A percentile compares a stretch with the other conserved stretches of the same genome.
Evolutionary conservation across 2,329 filamentous ascomycete species (phyloP).

Genomic region (Myriosclerotinia duriaeana): DNA sequence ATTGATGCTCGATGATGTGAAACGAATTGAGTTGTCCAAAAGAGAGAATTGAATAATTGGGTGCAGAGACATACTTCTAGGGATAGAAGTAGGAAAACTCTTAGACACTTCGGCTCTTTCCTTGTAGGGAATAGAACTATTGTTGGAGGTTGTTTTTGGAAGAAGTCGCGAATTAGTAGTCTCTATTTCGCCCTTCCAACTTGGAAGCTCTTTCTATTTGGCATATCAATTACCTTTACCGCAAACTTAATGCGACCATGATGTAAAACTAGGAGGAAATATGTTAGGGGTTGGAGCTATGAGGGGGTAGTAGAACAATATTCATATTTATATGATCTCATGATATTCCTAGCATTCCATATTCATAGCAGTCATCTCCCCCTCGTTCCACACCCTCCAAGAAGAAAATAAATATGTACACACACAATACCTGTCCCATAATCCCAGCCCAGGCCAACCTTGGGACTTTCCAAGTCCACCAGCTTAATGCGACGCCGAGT

Average conservation of each 20-base stretch:
- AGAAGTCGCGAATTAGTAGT: not conserved
- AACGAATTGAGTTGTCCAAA: not conserved
- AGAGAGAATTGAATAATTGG: not conserved
- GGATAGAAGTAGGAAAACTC: not conserved
- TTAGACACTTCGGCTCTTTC: not conserved
- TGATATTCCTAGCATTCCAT: constrained; percentile 26
- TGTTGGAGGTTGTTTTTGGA: not conserved
- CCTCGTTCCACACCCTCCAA: constrained; percentile 16
- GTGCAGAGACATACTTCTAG: not conserved
- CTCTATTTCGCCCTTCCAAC: not conserved
- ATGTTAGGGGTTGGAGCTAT: not conserved
- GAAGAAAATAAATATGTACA: constrained; percentile 36
- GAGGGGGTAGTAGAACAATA: constrained; percentile 26
- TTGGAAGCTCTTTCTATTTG: not conserved
- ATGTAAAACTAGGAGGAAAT: not conserved
- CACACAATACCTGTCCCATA: constrained; percentile 31
- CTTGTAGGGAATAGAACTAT: too few species aligned
- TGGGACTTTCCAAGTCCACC: constrained; percentile 21
- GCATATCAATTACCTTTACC: not conserved
- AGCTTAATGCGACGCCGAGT: constrained; percentile 31
- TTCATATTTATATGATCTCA: constrained; percentile 31
- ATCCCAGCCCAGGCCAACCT: constrained; percentile 20
- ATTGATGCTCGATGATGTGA: not conserved
- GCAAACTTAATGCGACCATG: not conserved
- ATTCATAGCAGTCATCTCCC: constrained; percentile 28